Percentiles rank a stretch among this genome's conserved stretches.
These are phyloP conservation scores for Nakazawaea laoshanensis DNA, from an alignment of 805 yeast genomes.

Conservation along the genomic window DNA sequence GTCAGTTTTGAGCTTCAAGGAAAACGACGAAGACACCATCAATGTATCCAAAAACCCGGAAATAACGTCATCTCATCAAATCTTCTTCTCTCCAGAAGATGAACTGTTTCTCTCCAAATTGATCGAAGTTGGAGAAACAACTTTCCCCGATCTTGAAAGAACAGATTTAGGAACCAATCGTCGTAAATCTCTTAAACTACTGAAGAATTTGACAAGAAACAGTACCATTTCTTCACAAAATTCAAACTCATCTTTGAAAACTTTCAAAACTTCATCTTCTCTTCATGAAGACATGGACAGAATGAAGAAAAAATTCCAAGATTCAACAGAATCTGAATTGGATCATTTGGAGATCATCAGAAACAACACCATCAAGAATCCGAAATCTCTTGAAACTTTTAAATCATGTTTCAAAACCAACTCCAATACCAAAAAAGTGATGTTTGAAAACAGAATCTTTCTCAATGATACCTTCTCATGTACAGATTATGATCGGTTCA, in stretches of 20 bases:
- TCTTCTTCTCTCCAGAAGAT: neutral
- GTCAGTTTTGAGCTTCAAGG: conserved; percentile 2
- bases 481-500: conserved; percentile 44
- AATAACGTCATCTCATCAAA: neutral
- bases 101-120: conserved; percentile 12
- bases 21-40: conserved; percentile 2
- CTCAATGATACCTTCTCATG: conserved; percentile 48
- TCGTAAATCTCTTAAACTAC: conserved; percentile 22
- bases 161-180: conserved; percentile 21
- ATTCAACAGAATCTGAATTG: conserved; percentile 11
- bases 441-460: conserved; percentile 37
- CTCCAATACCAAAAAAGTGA: conserved; percentile 21
- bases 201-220: conserved; percentile 26
- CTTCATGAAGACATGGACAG: conserved; percentile 7
- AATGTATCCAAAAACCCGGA: neutral
- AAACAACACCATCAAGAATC: conserved; percentile 9
- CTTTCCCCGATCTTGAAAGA: conserved; percentile 24
- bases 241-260: conserved; percentile 10
- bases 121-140: conserved; percentile 31
- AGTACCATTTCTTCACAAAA: conserved; percentile 20
- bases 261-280: conserved; percentile 11
- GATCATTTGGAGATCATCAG: conserved; percentile 13
- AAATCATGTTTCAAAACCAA: neutral
- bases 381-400: neutral
- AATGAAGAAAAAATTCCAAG: conserved; percentile 12